Percentiles rank a stretch among this genome's conserved stretches.
These are phyloP conservation scores for Mucor saturninus DNA, from an alignment of 371 early-diverging fungal genomes.

Conservation along the genomic window DNA sequence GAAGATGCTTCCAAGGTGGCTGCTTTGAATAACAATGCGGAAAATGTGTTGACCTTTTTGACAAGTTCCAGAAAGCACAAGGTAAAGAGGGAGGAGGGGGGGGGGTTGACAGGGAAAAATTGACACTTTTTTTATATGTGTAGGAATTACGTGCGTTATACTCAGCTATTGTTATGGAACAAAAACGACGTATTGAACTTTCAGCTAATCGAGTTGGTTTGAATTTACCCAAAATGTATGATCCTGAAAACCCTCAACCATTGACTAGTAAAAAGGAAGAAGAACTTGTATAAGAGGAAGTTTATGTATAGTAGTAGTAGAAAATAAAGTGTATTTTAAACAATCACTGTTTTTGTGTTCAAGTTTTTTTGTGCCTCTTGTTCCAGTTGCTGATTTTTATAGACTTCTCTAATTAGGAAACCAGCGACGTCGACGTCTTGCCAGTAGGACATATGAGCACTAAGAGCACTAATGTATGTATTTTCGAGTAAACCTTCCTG, in stretches of 20 bases:
- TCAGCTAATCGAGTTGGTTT: constrained; percentile 56
- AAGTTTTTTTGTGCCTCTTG: constrained; percentile 1
- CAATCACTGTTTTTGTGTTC: constrained; percentile 1
- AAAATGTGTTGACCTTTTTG: constrained; percentile 46
- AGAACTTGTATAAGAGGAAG: background rate
- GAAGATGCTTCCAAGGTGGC: constrained; percentile 38
- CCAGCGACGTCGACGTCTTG: constrained; percentile 73
- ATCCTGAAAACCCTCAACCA: constrained; percentile 35
- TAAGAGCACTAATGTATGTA: constrained; percentile 76
- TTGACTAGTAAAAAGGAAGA: constrained; percentile 9
- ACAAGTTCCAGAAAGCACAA: constrained; percentile 51
- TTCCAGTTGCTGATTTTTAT: constrained; percentile 25
- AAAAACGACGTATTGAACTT: constrained; percentile 52
- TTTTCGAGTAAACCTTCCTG: constrained; percentile 84
- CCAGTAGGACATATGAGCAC: constrained; percentile 84
- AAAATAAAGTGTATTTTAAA: constrained; percentile 4
- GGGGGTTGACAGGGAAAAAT: background rate
- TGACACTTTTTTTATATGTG: background rate
- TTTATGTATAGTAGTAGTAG: background rate
- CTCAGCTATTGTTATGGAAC: constrained; percentile 50
- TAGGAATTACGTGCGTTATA: constrained; percentile 50
- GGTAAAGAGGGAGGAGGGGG: constrained; percentile 18
- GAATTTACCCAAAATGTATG: constrained; percentile 46
- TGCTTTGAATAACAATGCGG: constrained; percentile 45
- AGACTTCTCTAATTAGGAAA: constrained; percentile 61